These are phyloP conservation scores for Xylariomycetidae sp. DNA, from an alignment of 2,329 filamentous ascomycete species.

Conservation along the genomic window DNA sequence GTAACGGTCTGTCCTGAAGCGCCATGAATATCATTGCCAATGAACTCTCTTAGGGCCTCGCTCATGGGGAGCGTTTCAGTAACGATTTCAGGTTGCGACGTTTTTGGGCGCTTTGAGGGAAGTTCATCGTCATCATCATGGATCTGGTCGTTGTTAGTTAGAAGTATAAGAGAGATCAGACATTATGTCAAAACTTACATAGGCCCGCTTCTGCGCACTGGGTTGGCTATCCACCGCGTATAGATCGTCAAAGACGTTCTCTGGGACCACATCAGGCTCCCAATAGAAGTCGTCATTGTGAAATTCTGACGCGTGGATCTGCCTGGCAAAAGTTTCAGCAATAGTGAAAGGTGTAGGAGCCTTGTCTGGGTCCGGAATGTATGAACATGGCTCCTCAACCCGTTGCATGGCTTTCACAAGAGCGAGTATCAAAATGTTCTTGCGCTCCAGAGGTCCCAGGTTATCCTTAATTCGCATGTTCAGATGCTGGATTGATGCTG, in stretches of 20 bases:
- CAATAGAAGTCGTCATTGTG: conserved; percentile 33
- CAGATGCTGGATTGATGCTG: conserved; percentile 51
- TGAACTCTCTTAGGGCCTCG: conserved; percentile 26
- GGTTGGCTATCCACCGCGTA: conserved; percentile 15
- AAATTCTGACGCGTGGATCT: conserved; percentile 34
- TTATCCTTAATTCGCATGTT: conserved; percentile 37
- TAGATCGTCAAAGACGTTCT: conserved; percentile 43
- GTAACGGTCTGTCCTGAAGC: no score
- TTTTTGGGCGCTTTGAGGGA: conserved; percentile 26
- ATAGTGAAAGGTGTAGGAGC: conserved; percentile 39
- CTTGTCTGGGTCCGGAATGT: no score
- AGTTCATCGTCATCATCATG: conserved; percentile 26
- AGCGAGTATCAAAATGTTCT: conserved; percentile 35
- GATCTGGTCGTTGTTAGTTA: conserved; percentile 23
- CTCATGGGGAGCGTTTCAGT: conserved; percentile 20
- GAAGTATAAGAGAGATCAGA: no score
- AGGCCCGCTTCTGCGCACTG: conserved; percentile 39
- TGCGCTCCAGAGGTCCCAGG: conserved; percentile 39
- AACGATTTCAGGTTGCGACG: conserved; percentile 21
- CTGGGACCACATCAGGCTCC: conserved; percentile 41
- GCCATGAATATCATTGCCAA: conserved; percentile 20
- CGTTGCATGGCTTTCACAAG: conserved; percentile 25
- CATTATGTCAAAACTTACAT: conserved; percentile 32
- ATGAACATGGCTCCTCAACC: conserved; percentile 36
- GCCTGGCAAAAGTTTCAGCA: conserved; percentile 41